A percentile compares a stretch with the other conserved stretches of the same genome.
Evolutionary conservation across 371 early-diverging fungal species (phyloP).

Genomic region (Mucor irregularis): DNA sequence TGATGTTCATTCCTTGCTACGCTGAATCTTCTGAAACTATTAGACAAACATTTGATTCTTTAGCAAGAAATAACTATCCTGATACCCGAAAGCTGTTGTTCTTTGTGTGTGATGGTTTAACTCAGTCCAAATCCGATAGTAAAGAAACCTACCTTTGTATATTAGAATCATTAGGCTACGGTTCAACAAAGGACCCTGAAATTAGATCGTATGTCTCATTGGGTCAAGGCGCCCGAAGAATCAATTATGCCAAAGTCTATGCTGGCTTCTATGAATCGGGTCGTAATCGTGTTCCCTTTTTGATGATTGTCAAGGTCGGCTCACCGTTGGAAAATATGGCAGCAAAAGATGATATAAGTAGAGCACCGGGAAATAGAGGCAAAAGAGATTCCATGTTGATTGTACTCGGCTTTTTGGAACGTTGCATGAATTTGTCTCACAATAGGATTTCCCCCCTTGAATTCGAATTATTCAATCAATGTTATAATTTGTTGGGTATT

Average conservation of each 20-base stretch:
- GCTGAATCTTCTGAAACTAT: slow-evolving; percentile 42
- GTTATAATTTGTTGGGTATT: slow-evolving; percentile 45
- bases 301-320: slow-evolving; percentile 47
- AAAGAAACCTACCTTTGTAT: slow-evolving; percentile 41
- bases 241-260: slow-evolving; percentile 49
- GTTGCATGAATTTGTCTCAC: slow-evolving; percentile 45
- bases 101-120: slow-evolving; percentile 53
- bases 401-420: slow-evolving; percentile 43
- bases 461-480: slow-evolving; percentile 48
- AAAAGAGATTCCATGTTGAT: slow-evolving; percentile 48
- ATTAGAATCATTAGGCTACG: slow-evolving; percentile 45
- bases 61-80: slow-evolving; percentile 50
- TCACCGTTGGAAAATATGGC: slow-evolving; percentile 20
- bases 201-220: slow-evolving; percentile 42
- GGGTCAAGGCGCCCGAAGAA: slow-evolving; percentile 33
- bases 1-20: slow-evolving; percentile 47
- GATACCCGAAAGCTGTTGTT: slow-evolving; percentile 47
- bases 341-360: no score
- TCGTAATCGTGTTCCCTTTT: slow-evolving; percentile 47
- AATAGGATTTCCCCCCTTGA: slow-evolving; percentile 47
- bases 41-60: slow-evolving; percentile 49
- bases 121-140: slow-evolving; percentile 18
- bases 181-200: slow-evolving; percentile 40
- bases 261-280: slow-evolving; percentile 50
- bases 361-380: slow-evolving; percentile 45